Percentiles rank a stretch among this genome's conserved stretches.
Conservation (phyloP, 2,329 filamentous ascomycete species). For the Madurella mycetomatis region DNA sequence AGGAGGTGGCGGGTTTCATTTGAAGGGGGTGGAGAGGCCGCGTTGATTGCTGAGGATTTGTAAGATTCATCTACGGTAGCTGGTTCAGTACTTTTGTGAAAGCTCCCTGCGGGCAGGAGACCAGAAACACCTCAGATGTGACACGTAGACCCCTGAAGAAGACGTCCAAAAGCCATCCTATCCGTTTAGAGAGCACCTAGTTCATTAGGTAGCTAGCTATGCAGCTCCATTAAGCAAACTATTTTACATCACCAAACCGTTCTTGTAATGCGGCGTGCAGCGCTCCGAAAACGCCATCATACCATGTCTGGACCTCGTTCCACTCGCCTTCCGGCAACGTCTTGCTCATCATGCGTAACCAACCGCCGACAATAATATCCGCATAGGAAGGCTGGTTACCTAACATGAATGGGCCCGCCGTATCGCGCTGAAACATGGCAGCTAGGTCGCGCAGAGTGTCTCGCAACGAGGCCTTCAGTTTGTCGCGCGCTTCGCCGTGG, state of each 20-base stretch:
- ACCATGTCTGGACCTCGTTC: constrained; percentile 40
- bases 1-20: neutral
- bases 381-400: constrained; percentile 52
- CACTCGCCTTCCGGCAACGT: constrained; percentile 34
- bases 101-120: too few relatives aligned
- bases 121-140: too few relatives aligned
- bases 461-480: constrained; percentile 45
- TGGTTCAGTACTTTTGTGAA: too few relatives aligned
- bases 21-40: neutral
- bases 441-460: constrained; percentile 34
- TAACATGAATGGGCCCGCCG: constrained; percentile 55
- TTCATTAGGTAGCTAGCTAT: too few relatives aligned
- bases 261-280: constrained; percentile 42
- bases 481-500: constrained; percentile 44
- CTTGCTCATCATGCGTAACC: constrained; percentile 32
- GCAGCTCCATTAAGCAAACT: too few relatives aligned
- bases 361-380: constrained; percentile 46
- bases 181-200: too few relatives aligned
- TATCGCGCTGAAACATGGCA: constrained; percentile 47
- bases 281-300: constrained; percentile 46
- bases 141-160: too few relatives aligned
- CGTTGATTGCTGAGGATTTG: neutral
- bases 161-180: too few relatives aligned
- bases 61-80: neutral
- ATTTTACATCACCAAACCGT: too few relatives aligned